Evolutionary conservation across 2,329 filamentous ascomycete genomes (phyloP).

Genomic region (Ceratocystis huliohia): DNA sequence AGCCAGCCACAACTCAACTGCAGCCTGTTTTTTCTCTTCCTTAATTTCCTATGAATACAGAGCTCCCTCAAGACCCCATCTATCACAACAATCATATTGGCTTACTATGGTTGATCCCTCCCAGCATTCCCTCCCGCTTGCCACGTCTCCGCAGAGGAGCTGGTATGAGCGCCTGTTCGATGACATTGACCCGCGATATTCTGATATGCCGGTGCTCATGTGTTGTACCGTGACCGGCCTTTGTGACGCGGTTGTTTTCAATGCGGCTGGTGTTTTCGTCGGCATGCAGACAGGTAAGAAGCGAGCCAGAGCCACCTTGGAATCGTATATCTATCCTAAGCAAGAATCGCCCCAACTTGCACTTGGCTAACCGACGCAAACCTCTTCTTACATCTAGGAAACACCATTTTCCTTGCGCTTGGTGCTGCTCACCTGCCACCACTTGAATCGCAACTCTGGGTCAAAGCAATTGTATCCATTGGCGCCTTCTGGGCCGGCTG

Average conservation of each 20-base stretch:
- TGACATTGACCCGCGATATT: conserved; percentile 13
- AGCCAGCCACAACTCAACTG: too few relatives aligned
- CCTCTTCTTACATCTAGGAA: conserved; percentile 30
- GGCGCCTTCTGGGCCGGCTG: conserved; percentile 41
- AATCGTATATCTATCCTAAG: too few relatives aligned
- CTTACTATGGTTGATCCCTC: neutral
- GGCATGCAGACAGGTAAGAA: conserved; percentile 31
- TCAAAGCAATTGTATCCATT: conserved; percentile 38
- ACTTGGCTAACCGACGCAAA: too few relatives aligned
- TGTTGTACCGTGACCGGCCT: conserved; percentile 32
- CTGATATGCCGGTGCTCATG: conserved; percentile 31
- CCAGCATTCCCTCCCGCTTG: neutral
- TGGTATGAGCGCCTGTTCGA: conserved; percentile 12
- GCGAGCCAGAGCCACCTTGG: neutral
- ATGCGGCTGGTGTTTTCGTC: conserved; percentile 31
- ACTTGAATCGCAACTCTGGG: conserved; percentile 39
- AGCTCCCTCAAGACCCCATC: neutral
- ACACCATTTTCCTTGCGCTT: conserved; percentile 51
- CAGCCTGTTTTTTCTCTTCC: neutral
- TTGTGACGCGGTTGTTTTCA: conserved; percentile 32
- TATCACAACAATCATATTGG: neutral
- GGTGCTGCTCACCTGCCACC: conserved; percentile 41
- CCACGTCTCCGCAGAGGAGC: neutral
- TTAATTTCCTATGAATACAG: neutral
- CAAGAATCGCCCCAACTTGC: too few relatives aligned